Base-by-base conservation (phyloP, 345 rosid species). In the Citrus australasica region DNA sequence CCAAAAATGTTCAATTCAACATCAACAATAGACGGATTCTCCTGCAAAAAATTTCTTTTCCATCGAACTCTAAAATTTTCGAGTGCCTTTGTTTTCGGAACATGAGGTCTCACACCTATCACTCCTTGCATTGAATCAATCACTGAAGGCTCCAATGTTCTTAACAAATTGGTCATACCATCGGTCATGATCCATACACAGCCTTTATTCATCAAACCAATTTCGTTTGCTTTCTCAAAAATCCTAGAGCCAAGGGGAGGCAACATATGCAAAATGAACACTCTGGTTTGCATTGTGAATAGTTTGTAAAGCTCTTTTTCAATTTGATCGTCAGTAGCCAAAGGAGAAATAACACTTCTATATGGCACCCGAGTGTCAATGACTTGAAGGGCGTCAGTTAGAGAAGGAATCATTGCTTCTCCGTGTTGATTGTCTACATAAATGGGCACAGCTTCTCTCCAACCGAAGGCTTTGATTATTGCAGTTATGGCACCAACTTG, bases 361-460 rank as follows among this genome's bases (percentile, higher is more conserved):
- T 89, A 86, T 3, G 95, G 87, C 55, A 91, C 87, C 1, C 81
- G 83, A 2, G 73, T 76, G 6, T 87, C 67, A 7, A 82, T 77
- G 16, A 69, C 86, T 79, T 86, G 88, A 55, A 90, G 73, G 17
- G 92, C 89, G n/a, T 87, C 85, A 0, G 80, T 74, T 46, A 90
- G 81, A 48, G 46, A 85, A 60, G 88, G 95, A 53, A 91, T 76
- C 33, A 90, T 17, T 9, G 83, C 87, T 69, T 87, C 79, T 3
- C 93, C 92, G 27, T 73, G 87, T 16, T 85, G 83, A 33, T 86
- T 81, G 79, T 83, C 91, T 0, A 80, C 56, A 27, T 88, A 88
- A 13, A 91, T 84, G 19, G 85, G 88, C 17, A 85, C 90, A 0
- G n/a, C 95, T 83, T 88, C 85, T 82, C 86, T 83, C 91, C 93